phyloP scores from a whole-genome alignment of 371 early-diverging fungal species.

The Apophysomyces trapeziformis region DNA sequence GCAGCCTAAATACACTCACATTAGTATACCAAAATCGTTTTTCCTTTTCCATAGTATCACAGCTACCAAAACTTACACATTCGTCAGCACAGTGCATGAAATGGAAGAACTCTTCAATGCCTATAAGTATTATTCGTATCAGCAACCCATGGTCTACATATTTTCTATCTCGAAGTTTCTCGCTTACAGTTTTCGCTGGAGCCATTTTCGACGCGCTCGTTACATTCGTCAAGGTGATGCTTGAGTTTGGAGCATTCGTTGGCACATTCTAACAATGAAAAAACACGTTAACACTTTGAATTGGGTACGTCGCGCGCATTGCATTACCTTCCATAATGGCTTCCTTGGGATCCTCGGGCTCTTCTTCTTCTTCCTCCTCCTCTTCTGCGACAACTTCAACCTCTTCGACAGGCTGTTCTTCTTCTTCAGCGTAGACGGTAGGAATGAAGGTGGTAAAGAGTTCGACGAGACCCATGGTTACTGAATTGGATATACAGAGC shows the following conservation, averaged over 20 bases:
- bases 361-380: constrained; percentile 44
- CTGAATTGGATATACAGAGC: constrained; percentile 10
- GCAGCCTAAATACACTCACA: constrained; percentile 39
- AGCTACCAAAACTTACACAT: constrained; percentile 48
- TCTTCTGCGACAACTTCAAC: constrained; percentile 26
- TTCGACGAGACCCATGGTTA: constrained; percentile 53
- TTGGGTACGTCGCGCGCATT: not conserved
- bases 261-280: constrained; percentile 40
- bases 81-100: constrained; percentile 62
- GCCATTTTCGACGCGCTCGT: constrained; percentile 62
- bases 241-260: constrained; percentile 51
- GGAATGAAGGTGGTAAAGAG: constrained; percentile 55
- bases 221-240: constrained; percentile 61
- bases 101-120: constrained; percentile 66
- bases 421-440: constrained; percentile 30
- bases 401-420: constrained; percentile 19
- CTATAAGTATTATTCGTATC: constrained; percentile 23
- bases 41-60: not conserved
- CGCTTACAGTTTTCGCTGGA: constrained; percentile 56
- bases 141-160: not conserved
- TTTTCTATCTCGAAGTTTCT: not conserved
- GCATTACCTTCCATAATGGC: constrained; percentile 52
- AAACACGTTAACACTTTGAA: not conserved
- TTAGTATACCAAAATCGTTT: not conserved
- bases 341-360: constrained; percentile 54